Conservation (phyloP, 495 filamentous ascomycete species). For the Penicillium pancosmium region DNA sequence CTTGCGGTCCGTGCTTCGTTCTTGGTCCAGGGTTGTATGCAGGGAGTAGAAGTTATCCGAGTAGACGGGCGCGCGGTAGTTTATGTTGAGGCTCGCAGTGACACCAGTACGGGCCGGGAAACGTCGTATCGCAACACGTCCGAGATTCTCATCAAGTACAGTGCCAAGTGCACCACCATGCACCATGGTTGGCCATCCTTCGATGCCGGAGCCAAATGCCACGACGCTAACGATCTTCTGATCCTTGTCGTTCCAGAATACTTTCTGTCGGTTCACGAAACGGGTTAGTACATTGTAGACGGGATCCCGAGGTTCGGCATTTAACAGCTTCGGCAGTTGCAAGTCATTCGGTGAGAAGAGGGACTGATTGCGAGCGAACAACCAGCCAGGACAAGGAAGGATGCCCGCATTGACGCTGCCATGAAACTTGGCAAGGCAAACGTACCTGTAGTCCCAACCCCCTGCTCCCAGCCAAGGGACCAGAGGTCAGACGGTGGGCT, state of each 20-base stretch:
- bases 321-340: slow-evolving; percentile 15
- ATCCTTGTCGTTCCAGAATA: slow-evolving; percentile 56
- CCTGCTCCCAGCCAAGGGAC: slow-evolving; percentile 42
- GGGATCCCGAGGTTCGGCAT: slow-evolving; percentile 24
- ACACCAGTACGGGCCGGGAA: slow-evolving; percentile 53
- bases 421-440: slow-evolving; percentile 15
- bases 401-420: slow-evolving; percentile 7
- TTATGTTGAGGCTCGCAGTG: slow-evolving; percentile 66
- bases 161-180: slow-evolving; percentile 78
- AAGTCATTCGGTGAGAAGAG: neutral
- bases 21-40: slow-evolving; percentile 48
- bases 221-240: slow-evolving; percentile 56
- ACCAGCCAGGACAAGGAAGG: neutral
- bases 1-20: slow-evolving; percentile 62
- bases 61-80: slow-evolving; percentile 61
- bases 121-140: slow-evolving; percentile 42
- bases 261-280: slow-evolving; percentile 30
- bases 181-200: slow-evolving; percentile 76
- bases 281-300: slow-evolving; percentile 26
- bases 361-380: neutral
- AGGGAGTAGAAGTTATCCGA: slow-evolving; percentile 67
- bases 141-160: slow-evolving; percentile 65
- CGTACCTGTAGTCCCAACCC: slow-evolving; percentile 48
- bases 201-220: slow-evolving; percentile 61
- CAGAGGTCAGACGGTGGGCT: slow-evolving; percentile 40